Conservation (phyloP, 2,329 filamentous ascomycete species). For the Metarhizium sp. region DNA sequence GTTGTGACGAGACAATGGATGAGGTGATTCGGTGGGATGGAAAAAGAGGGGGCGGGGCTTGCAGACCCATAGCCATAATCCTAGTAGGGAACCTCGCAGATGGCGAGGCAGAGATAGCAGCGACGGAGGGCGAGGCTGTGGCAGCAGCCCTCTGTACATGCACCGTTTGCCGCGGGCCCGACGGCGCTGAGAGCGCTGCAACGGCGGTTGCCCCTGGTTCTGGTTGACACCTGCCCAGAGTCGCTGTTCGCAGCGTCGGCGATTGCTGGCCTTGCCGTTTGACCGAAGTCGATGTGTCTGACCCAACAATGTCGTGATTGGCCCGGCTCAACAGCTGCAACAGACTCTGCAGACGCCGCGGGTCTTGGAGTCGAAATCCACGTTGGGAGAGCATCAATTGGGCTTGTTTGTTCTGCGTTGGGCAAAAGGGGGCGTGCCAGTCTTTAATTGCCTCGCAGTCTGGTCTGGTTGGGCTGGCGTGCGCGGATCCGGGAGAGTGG, state of each 20-base stretch:
- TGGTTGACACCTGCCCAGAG: background rate
- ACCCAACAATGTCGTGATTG: conserved; percentile 7
- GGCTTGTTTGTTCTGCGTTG: background rate
- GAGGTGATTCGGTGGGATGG: conserved; percentile 15
- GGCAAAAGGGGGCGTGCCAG: background rate
- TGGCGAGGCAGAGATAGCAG: background rate
- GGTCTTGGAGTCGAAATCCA: conserved; percentile 1
- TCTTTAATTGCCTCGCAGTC: background rate
- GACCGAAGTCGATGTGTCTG: background rate
- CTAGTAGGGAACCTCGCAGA: conserved; percentile 1
- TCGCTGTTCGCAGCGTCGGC: background rate
- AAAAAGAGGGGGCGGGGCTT: conserved; percentile 31
- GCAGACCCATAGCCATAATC: conserved; percentile 13
- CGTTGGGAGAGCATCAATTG: conserved; percentile 5
- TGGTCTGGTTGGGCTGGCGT: background rate
- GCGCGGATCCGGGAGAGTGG: background rate
- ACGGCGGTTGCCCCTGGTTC: background rate
- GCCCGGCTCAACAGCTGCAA: conserved; percentile 2
- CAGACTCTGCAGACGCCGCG: conserved; percentile 8
- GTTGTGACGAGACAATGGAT: conserved; percentile 37
- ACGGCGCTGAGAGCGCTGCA: background rate
- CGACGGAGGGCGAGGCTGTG: no score
- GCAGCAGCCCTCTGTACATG: no score
- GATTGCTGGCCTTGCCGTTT: background rate
- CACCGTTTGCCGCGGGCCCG: no score